Evolutionary conservation across 139 green algal genomes (phyloP), one percentile per base, ranked within the genome.

Genomic region (Raphidocelis subcapitata): DNA sequence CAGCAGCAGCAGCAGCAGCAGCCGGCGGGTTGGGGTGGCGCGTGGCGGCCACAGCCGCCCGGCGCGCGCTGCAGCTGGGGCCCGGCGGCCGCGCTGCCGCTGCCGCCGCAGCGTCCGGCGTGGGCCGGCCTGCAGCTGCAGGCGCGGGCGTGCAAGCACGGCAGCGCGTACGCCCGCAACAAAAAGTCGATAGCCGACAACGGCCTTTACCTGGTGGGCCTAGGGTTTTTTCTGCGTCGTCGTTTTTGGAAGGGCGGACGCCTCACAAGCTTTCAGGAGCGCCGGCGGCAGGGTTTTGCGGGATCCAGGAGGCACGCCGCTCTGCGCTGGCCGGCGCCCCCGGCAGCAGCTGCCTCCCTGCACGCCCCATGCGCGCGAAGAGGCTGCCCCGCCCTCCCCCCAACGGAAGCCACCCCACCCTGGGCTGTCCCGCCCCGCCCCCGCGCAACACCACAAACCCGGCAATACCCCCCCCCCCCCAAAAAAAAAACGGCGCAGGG

Each of bases 151-250:
- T 68, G 49, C 70, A 46, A 64, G n/a, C 49, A 21, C 2, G 33
- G 32, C 2, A 64, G 52, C 62, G 44, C 68, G 18, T 60, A 69
- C 26, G 49, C 49, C 15, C 28, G 44, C 29, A 66, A 59, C 37
- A 72, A 72, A 21, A 56, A 67, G 41, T 35, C 37, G 2, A 67
- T 78, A 15, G 20, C 31, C 24, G 75, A 86, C 60, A 65, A 67
- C 16, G 66, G 49, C 32, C 72, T 83, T 72, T 86, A 86, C 69
- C 32, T 82, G 32, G 81, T 86, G 51, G 68, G 76, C 57, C n/a
- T n/a, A n/a, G n/a, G n/a, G n/a, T n/a, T n/a, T n/a, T n/a, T n/a
- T n/a, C n/a, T n/a, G n/a, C n/a, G n/a, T n/a, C n/a, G n/a, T n/a
- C n/a, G n/a, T n/a, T n/a, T n/a, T 18, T 36, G 15, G 20, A 23